Base-by-base conservation (phyloP, 768 basidiomycete genomes). In the Serendipita sp. region DNA sequence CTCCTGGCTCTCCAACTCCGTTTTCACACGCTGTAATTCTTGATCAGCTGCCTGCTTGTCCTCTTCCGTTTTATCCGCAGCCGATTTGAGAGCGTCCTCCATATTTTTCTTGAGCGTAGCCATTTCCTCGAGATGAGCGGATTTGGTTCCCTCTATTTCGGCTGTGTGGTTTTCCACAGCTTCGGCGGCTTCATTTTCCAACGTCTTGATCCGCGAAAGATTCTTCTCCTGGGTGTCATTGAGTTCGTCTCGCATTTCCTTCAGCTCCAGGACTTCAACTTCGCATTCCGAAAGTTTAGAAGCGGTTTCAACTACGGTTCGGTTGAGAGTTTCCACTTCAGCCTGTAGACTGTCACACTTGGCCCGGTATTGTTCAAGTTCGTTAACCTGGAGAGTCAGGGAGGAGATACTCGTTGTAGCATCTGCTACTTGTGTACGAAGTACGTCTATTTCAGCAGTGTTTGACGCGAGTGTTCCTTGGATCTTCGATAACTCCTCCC, bases 241-340 rank as follows among this genome's bases (percentile, higher is more conserved):
- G 3, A 79, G 75, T 18, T 73, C 73, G 68, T 91, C 89, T 67
- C 82, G 81, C 46, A 76, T 76, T 71, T 92, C 89, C 72, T 80
- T 88, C 66, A 85, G 70, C 74, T 91, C 89, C 65, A 91, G 73
- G 46, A 90, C 79, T 71, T 91, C 88, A 60, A 92, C 75, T 75
- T 92, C 90, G 30, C 90, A 77, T 69, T 92, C 89, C 0, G 87
- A 88, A 3, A 91, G 76, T 73, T 84, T 89, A 70, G 75, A 77
- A 7, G 84, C 80, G 46, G 76, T 83, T 65, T 89, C 88, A 69
- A 86, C 87, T 70, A 83, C 85, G 73, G 88, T 85, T 44, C 48
- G 32, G 71, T 81, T 83, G 66, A 89, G 76, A 36, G 74, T 75
- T 3, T 71, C 73, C 11, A 89, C 66, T 69, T 85, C 81, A 2